A percentile compares a stretch with the other conserved stretches of the same genome.
These are phyloP conservation scores for Penicillium fuscoglaucum DNA, from an alignment of 2,329 filamentous ascomycete species.

Conservation along the genomic window DNA sequence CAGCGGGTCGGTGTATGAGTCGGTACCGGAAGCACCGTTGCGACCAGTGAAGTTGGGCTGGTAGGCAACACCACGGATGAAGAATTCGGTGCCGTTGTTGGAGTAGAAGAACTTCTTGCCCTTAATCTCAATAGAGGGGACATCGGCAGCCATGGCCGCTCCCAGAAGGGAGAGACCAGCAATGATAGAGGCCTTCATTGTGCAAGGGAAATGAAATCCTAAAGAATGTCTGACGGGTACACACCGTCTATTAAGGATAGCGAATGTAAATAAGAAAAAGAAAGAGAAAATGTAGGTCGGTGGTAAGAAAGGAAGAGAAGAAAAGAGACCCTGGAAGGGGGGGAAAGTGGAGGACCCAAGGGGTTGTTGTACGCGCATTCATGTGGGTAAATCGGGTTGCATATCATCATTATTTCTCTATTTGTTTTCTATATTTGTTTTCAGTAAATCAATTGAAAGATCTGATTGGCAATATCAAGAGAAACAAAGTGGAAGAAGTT, in stretches of 20 bases:
- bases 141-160: conserved; percentile 50
- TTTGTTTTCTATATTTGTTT: background rate
- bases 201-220: conserved; percentile 26
- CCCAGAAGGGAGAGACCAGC: conserved; percentile 56
- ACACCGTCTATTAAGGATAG: background rate
- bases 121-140: conserved; percentile 64
- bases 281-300: conserved; percentile 5
- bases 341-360: conserved; percentile 4
- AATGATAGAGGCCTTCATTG: conserved; percentile 57
- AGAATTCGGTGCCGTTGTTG: conserved; percentile 74
- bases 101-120: conserved; percentile 88
- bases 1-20: conserved; percentile 78
- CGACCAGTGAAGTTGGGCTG: conserved; percentile 68
- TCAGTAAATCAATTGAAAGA: background rate
- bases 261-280: conserved; percentile 12
- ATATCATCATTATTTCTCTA: background rate
- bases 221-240: conserved; percentile 16
- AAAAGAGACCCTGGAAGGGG: conserved; percentile 13
- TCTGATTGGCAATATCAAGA: conserved; percentile 3
- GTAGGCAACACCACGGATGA: conserved; percentile 91
- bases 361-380: conserved; percentile 3
- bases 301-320: background rate
- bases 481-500: background rate
- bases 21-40: conserved; percentile 41
- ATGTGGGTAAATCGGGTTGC: conserved; percentile 6